phyloP scores from a whole-genome alignment of 371 early-diverging fungal species.

The Lichtheimia ramosa region DNA sequence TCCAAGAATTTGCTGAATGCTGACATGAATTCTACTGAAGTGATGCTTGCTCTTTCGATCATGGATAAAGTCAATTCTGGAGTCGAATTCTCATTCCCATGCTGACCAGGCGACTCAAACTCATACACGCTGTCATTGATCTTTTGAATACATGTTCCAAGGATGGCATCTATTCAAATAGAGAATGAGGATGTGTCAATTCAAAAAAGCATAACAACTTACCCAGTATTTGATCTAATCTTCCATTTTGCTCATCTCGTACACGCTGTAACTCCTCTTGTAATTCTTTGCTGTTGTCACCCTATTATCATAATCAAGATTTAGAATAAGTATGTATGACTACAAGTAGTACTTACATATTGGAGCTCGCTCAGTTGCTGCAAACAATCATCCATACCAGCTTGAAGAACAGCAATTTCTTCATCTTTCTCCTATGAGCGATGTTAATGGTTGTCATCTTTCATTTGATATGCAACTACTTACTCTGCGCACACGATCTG shows the following conservation, averaged over 20 bases:
- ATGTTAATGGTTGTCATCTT: neutral
- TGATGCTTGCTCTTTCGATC: conserved; percentile 82
- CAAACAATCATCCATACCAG: conserved; percentile 95
- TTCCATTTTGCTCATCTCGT: conserved; percentile 64
- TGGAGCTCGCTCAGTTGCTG: conserved; percentile 80
- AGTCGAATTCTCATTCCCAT: conserved; percentile 87
- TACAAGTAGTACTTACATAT: conserved; percentile 41
- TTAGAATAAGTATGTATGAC: neutral
- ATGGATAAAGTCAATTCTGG: conserved; percentile 90
- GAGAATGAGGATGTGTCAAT: neutral
- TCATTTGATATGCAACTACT: conserved; percentile 1
- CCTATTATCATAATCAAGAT: conserved; percentile 10
- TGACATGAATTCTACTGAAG: conserved; percentile 78
- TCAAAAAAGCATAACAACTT: neutral
- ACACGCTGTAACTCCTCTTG: conserved; percentile 68
- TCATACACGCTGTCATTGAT: conserved; percentile 87
- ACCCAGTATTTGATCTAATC: conserved; percentile 83
- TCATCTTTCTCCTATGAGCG: conserved; percentile 72
- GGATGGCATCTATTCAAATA: conserved; percentile 68
- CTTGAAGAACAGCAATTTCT: conserved; percentile 86
- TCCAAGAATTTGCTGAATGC: conserved; percentile 75
- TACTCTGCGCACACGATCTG: conserved; percentile 61
- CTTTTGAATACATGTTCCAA: conserved; percentile 84
- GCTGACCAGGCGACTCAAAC: conserved; percentile 75
- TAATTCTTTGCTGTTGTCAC: conserved; percentile 59